Evolutionary conservation across 805 yeast genomes (phyloP).

Genomic region (Lachancea mirantina): DNA sequence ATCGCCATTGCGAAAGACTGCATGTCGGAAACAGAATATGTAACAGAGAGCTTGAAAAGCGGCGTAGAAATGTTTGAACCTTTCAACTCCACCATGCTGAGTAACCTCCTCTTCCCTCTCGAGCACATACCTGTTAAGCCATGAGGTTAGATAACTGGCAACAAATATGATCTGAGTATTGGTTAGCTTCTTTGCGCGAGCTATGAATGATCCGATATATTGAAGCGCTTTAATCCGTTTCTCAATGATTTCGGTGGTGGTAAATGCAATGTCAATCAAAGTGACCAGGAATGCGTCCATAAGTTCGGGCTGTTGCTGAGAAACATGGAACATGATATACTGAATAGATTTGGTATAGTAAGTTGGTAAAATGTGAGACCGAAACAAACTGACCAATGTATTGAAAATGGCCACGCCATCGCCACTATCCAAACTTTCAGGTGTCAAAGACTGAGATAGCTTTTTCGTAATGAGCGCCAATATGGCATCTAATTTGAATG

Average conservation of each 20-base stretch:
- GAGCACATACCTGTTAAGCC: conserved; percentile 73
- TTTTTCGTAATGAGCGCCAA: conserved; percentile 49
- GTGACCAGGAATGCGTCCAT: conserved; percentile 79
- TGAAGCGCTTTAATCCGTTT: conserved; percentile 85
- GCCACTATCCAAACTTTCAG: conserved; percentile 48
- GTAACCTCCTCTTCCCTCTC: conserved; percentile 83
- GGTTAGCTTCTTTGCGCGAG: conserved; percentile 71
- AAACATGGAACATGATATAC: conserved; percentile 69
- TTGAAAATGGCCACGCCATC: conserved; percentile 64
- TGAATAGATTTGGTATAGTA: conserved; percentile 87
- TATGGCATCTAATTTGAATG: conserved; percentile 66
- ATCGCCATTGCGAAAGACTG: conserved; percentile 41
- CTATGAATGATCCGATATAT: conserved; percentile 81
- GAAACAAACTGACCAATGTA: conserved; percentile 68
- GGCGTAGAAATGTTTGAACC: conserved; percentile 83
- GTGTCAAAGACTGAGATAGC: conserved; percentile 43
- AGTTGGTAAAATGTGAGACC: conserved; percentile 79
- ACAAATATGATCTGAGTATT: conserved; percentile 73
- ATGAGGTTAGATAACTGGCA: conserved; percentile 70
- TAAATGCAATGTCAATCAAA: conserved; percentile 76
- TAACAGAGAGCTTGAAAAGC: conserved; percentile 85
- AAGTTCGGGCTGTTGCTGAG: conserved; percentile 76
- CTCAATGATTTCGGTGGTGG: conserved; percentile 58
- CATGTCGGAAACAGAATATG: conserved; percentile 84
- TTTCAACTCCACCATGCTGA: conserved; percentile 70